Percentiles rank a stretch among this genome's conserved stretches.
Evolutionary conservation across 2,329 filamentous ascomycete genomes (phyloP).

Genomic region (Alternaria infectoria): DNA sequence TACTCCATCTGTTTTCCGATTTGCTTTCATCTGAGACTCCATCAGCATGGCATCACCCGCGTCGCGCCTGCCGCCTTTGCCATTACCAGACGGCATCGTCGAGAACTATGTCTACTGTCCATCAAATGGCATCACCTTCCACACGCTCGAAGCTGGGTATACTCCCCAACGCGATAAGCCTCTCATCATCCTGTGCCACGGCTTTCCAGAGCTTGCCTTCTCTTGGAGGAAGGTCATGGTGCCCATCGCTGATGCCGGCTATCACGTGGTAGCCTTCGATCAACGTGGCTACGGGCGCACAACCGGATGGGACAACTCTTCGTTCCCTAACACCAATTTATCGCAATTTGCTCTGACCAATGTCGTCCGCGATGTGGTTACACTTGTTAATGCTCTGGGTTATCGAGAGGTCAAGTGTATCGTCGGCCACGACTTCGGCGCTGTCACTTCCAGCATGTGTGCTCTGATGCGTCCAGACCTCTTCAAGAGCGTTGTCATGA

Average conservation of each 20-base stretch:
- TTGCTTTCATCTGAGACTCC: neutral
- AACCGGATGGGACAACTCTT: slow-evolving; percentile 62
- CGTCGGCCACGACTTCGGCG: slow-evolving; percentile 72
- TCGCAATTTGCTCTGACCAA: slow-evolving; percentile 63
- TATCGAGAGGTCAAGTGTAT: slow-evolving; percentile 65
- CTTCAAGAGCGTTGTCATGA: slow-evolving; percentile 66
- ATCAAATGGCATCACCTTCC: slow-evolving; percentile 64
- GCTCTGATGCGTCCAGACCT: slow-evolving; percentile 69
- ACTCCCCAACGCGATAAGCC: slow-evolving; percentile 52
- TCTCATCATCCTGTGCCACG: slow-evolving; percentile 68
- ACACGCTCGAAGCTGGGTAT: slow-evolving; percentile 64
- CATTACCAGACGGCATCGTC: slow-evolving; percentile 62
- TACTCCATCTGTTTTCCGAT: neutral
- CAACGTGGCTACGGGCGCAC: slow-evolving; percentile 73
- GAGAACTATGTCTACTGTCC: slow-evolving; percentile 64
- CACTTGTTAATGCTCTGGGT: slow-evolving; percentile 66
- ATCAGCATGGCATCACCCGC: slow-evolving; percentile 2
- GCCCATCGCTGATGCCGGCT: slow-evolving; percentile 64
- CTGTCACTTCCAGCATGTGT: slow-evolving; percentile 64
- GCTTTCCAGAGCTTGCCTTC: slow-evolving; percentile 72
- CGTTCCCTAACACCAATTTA: slow-evolving; percentile 61
- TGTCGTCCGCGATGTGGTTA: slow-evolving; percentile 67
- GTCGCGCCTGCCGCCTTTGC: slow-evolving; percentile 51
- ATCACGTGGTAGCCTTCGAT: slow-evolving; percentile 71
- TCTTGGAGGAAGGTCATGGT: slow-evolving; percentile 72